phyloP scores from a whole-genome alignment of 1,284 basidiomycete genomes.

The Coniferiporia weirii region DNA sequence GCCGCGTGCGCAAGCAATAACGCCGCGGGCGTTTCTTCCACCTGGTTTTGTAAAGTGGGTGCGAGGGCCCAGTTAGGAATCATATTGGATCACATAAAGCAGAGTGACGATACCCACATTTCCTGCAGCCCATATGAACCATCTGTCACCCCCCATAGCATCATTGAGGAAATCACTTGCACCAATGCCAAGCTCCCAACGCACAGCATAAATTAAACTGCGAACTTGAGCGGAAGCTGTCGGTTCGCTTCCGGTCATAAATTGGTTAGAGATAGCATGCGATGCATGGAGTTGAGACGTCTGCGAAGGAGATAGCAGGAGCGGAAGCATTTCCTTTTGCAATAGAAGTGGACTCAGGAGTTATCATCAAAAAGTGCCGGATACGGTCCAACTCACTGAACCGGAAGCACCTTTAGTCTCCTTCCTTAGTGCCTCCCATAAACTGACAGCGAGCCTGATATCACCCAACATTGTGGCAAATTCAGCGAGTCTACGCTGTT shows the following conservation, averaged over 20 bases:
- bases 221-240: slow-evolving; percentile 58
- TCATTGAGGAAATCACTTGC: slow-evolving; percentile 50
- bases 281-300: slow-evolving; percentile 53
- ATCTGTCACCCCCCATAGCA: slow-evolving; percentile 66
- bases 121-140: slow-evolving; percentile 77
- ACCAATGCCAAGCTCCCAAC: slow-evolving; percentile 69
- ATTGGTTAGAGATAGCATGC: slow-evolving; percentile 48
- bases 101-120: slow-evolving; percentile 43
- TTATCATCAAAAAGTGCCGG: not conserved
- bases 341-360: not conserved
- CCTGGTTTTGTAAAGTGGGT: slow-evolving; percentile 39
- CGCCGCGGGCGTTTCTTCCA: slow-evolving; percentile 74
- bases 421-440: slow-evolving; percentile 85
- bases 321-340: slow-evolving; percentile 64
- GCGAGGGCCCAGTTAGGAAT: slow-evolving; percentile 21
- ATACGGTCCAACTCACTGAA: slow-evolving; percentile 45
- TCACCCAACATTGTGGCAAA: slow-evolving; percentile 93
- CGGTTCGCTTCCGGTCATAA: slow-evolving; percentile 40
- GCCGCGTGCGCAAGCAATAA: slow-evolving; percentile 73
- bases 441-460: slow-evolving; percentile 74
- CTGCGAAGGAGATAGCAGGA: slow-evolving; percentile 61
- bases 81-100: not conserved
- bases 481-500: slow-evolving; percentile 85
- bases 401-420: slow-evolving; percentile 62
- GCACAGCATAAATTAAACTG: slow-evolving; percentile 58